phyloP scores from a whole-genome alignment of 148 eudicot genomes.

The Fagopyrum tataricum region DNA sequence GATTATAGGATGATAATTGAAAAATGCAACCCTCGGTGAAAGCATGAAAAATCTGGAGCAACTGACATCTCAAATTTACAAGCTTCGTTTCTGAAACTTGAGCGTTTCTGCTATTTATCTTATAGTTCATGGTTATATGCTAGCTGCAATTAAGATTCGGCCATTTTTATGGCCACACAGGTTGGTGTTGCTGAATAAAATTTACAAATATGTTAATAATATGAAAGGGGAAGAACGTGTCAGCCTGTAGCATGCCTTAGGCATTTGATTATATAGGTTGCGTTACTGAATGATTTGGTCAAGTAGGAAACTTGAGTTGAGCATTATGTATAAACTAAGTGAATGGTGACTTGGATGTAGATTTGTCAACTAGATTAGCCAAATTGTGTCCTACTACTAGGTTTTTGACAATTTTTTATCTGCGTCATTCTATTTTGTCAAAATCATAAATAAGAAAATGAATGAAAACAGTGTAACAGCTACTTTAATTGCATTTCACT shows the following conservation, averaged over 20 bases:
- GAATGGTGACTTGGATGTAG: background rate
- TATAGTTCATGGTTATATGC: conserved; percentile 1
- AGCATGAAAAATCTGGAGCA: conserved; percentile 85
- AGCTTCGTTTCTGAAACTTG: conserved; percentile 32
- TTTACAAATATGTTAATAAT: background rate
- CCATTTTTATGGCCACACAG: background rate
- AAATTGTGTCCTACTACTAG: background rate
- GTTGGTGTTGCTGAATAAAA: background rate
- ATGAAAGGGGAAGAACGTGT: background rate
- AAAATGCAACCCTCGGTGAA: conserved; percentile 80
- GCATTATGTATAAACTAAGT: background rate
- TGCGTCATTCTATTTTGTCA: background rate
- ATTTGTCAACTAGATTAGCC: background rate
- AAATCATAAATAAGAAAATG: too few species aligned
- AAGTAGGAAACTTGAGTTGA: background rate
- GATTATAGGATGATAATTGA: conserved; percentile 60
- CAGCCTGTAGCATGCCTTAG: background rate
- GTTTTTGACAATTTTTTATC: background rate
- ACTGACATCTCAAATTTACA: conserved; percentile 57
- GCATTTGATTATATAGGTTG: background rate
- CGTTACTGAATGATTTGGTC: background rate
- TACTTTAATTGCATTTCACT: background rate
- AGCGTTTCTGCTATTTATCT: background rate
- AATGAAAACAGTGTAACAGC: too few species aligned
- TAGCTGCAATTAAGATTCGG: background rate